Percentiles rank a stretch among this genome's conserved stretches.
Conservation (phyloP, 345 rosid species). For the Murraya koenigii region DNA sequence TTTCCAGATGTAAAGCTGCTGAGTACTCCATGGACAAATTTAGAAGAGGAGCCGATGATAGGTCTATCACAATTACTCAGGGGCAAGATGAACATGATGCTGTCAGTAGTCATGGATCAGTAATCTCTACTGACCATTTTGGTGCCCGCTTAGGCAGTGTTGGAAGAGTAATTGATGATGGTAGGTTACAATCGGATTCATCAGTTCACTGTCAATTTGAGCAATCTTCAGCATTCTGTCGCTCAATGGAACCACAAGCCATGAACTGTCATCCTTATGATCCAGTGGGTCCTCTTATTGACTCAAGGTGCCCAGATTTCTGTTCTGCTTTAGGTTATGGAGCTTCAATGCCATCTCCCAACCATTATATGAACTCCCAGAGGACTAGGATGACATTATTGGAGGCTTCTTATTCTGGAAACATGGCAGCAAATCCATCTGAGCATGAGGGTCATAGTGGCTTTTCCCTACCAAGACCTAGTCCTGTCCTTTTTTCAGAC, state of each 20-base stretch:
- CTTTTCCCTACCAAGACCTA: constrained; percentile 21
- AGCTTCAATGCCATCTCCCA: constrained; percentile 19
- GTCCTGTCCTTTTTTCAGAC: constrained; percentile 8
- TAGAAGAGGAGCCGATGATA: constrained; percentile 23
- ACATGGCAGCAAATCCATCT: constrained; percentile 11
- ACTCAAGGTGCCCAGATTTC: constrained; percentile 15
- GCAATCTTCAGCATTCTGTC: constrained; percentile 7
- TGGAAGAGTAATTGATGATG: constrained; percentile 24
- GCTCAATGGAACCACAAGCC: constrained; percentile 17
- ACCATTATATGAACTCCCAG: constrained; percentile 18
- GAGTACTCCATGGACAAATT: constrained; percentile 9
- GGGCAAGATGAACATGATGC: constrained; percentile 16
- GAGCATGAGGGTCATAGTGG: constrained; percentile 15
- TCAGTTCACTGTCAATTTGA: constrained; percentile 24
- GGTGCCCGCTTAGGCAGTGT: constrained; percentile 14
- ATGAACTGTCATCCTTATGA: constrained; percentile 25
- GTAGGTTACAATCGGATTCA: constrained; percentile 24
- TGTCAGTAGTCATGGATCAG: constrained; percentile 8
- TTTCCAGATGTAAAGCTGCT: constrained; percentile 7
- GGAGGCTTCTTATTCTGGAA: constrained; percentile 21
- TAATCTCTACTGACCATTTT: constrained; percentile 9
- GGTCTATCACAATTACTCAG: not conserved
- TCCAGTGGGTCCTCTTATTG: constrained; percentile 19
- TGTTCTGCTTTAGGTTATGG: constrained; percentile 13
- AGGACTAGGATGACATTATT: constrained; percentile 1